Conservation (phyloP, 2,329 filamentous ascomycete species). For the Zymoseptoria tritici region DNA sequence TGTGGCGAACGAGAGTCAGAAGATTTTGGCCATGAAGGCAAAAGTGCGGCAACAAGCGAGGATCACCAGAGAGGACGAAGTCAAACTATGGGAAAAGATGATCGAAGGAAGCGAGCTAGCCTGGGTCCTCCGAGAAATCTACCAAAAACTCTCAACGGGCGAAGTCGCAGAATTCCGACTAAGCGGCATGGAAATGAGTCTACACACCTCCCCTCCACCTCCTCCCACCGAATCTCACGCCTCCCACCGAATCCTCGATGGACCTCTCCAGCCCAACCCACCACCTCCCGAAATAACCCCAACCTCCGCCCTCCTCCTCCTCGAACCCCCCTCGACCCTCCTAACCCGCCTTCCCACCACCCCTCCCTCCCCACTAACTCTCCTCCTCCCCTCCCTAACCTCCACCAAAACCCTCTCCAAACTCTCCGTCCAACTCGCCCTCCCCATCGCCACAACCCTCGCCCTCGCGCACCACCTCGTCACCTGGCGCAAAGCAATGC, state of each 20-base stretch:
- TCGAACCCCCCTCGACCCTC: slow-evolving; percentile 75
- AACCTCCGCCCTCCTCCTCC: slow-evolving; percentile 77
- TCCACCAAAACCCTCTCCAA: slow-evolving; percentile 63
- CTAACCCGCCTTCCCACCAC: slow-evolving; percentile 63
- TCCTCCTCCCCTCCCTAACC: slow-evolving; percentile 55
- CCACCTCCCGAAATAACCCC: slow-evolving; percentile 36
- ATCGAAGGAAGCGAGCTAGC: slow-evolving; percentile 26
- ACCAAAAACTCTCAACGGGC: slow-evolving; percentile 13
- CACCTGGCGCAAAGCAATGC: slow-evolving; percentile 87
- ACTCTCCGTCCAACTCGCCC: slow-evolving; percentile 61
- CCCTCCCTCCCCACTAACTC: slow-evolving; percentile 68
- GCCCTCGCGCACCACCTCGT: slow-evolving; percentile 88
- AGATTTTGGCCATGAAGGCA: slow-evolving; percentile 72
- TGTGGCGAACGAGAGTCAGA: slow-evolving; percentile 83
- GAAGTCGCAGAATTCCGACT: slow-evolving; percentile 40
- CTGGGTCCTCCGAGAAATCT: slow-evolving; percentile 26
- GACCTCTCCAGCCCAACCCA: slow-evolving; percentile 36
- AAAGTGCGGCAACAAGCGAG: slow-evolving; percentile 57
- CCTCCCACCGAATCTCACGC: slow-evolving; percentile 50
- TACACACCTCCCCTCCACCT: slow-evolving; percentile 36
- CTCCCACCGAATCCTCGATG: slow-evolving; percentile 70
- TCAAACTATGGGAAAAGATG: slow-evolving; percentile 18
- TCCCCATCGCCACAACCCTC: slow-evolving; percentile 73
- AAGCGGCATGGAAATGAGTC: slow-evolving; percentile 61
- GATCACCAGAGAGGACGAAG: slow-evolving; percentile 29